Base-by-base conservation (phyloP, 257 asterid species). In the Primulina tabacum region DNA sequence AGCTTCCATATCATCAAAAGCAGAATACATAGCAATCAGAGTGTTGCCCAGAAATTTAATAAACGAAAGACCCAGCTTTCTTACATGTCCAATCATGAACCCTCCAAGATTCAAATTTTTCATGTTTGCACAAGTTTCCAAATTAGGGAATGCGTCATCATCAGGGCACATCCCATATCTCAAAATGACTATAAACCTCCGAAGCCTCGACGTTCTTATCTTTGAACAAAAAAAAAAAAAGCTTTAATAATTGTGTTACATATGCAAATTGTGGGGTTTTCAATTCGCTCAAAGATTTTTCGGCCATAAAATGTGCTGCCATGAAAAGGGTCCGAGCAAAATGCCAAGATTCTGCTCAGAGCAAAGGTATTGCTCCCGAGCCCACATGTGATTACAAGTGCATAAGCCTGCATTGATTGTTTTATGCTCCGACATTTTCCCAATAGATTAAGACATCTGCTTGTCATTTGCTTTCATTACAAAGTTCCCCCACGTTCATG, bases 321-420 rank as follows among this genome's bases (percentile, higher is more conserved):
- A 38, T 52, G 85, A 71, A 65, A 59, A 50, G 92, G 90, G 73
- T 82, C 68, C 4, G 92, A 74, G 78, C 92, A 89, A 80, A 89
- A 89, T 40, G 92, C 92, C 68, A 89, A 71, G 73, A 85, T 73
- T 21, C 95, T 79, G 83, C 96, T 89, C n/a, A 85, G 83, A 16
- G 96, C 95, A 75, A 81, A 89, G 77, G 65, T 78, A 52, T 78
- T 89, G 72, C 60, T 58, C 20, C 61, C 84, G 62, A 89, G 85
- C 62, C 94, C 92, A 57, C 74, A 77, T 6, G 92, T 80, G 78
- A 87, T 24, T 7, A 82, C 75, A 74, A 78, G 76, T 26, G 78
- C 89, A 56, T 89, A 90, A 70, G 82, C 80, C 78, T 79, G 86
- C 73, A 73, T 79, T 7, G 85, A 73, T 53, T 87, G 87, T 34